Evolutionary conservation across 306 rosid species (phyloP).

Genomic region (Dicorynia guianensis): DNA sequence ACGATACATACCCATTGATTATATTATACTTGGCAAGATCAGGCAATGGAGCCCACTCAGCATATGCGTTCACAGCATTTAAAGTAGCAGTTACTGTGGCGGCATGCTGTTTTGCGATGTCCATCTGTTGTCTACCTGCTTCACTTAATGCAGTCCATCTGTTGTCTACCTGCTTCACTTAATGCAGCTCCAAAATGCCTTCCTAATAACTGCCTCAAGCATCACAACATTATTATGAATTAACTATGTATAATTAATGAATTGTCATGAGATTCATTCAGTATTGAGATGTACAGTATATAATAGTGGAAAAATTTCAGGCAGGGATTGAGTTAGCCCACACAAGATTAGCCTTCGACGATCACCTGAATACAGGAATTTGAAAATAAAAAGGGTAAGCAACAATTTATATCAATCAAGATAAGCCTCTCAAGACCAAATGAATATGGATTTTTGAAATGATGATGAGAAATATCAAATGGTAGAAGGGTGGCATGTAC

Average conservation of each 20-base stretch:
- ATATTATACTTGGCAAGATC: slow-evolving; percentile 91
- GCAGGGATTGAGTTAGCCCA: slow-evolving; percentile 83
- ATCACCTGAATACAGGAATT: slow-evolving; percentile 67
- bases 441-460: slow-evolving; percentile 1
- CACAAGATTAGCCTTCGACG: slow-evolving; percentile 89
- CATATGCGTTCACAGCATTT: slow-evolving; percentile 92
- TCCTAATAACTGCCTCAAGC: slow-evolving; percentile 78
- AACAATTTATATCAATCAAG: slow-evolving; percentile 32
- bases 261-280: slow-evolving; percentile 38
- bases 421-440: slow-evolving; percentile 38
- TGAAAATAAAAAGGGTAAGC: slow-evolving; percentile 37
- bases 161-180: slow-evolving; percentile 78
- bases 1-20: slow-evolving; percentile 78
- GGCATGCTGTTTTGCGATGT: slow-evolving; percentile 81
- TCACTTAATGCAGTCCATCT: slow-evolving; percentile 75
- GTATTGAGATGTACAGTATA: slow-evolving; percentile 64
- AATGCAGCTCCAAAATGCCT: slow-evolving; percentile 84
- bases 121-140: slow-evolving; percentile 80
- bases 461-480: not conserved
- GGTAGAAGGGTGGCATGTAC: not conserved
- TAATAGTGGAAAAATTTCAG: slow-evolving; percentile 85
- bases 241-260: slow-evolving; percentile 24
- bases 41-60: slow-evolving; percentile 98
- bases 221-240: slow-evolving; percentile 36
- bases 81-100: slow-evolving; percentile 78